Percentiles rank a stretch among this genome's conserved stretches.
Evolutionary conservation across 768 basidiomycete genomes (phyloP).

Genomic region (Lentinula aciculospora): DNA sequence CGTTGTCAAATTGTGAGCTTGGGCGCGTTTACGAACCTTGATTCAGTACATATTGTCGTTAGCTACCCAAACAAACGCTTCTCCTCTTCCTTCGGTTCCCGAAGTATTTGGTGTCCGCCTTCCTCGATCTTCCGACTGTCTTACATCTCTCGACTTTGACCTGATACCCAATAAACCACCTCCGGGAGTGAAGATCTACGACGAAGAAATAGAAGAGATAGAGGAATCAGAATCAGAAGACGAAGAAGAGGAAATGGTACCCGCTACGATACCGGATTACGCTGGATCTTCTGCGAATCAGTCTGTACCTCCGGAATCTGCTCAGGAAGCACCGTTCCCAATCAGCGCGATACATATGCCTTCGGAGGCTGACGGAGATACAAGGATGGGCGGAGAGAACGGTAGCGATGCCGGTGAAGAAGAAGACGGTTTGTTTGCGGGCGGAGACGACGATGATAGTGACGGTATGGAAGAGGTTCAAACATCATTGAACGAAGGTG

Average conservation of each 20-base stretch:
- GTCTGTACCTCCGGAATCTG: slow-evolving; percentile 10
- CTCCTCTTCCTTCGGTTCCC: slow-evolving; percentile 76
- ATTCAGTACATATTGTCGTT: slow-evolving; percentile 70
- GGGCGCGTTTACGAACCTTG: neutral
- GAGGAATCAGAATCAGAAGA: slow-evolving; percentile 70
- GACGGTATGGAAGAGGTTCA: slow-evolving; percentile 81
- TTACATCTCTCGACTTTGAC: slow-evolving; percentile 82
- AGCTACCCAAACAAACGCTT: slow-evolving; percentile 78
- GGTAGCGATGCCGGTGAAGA: slow-evolving; percentile 72
- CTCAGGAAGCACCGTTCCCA: slow-evolving; percentile 46
- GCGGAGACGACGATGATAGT: slow-evolving; percentile 72
- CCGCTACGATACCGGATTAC: slow-evolving; percentile 41
- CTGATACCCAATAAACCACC: slow-evolving; percentile 82
- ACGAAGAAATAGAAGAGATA: slow-evolving; percentile 79
- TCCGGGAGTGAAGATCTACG: slow-evolving; percentile 67
- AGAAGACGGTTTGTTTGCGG: slow-evolving; percentile 73
- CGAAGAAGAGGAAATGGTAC: slow-evolving; percentile 68
- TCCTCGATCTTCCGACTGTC: slow-evolving; percentile 63
- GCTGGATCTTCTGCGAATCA: slow-evolving; percentile 18
- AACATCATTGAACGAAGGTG: slow-evolving; percentile 31
- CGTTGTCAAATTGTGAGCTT: neutral
- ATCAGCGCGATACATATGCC: slow-evolving; percentile 60
- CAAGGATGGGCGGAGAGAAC: slow-evolving; percentile 36
- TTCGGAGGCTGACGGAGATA: slow-evolving; percentile 52
- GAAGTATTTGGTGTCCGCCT: slow-evolving; percentile 85